Base-by-base conservation (phyloP, 306 rosid genomes). In the Albizia julibrissin region DNA sequence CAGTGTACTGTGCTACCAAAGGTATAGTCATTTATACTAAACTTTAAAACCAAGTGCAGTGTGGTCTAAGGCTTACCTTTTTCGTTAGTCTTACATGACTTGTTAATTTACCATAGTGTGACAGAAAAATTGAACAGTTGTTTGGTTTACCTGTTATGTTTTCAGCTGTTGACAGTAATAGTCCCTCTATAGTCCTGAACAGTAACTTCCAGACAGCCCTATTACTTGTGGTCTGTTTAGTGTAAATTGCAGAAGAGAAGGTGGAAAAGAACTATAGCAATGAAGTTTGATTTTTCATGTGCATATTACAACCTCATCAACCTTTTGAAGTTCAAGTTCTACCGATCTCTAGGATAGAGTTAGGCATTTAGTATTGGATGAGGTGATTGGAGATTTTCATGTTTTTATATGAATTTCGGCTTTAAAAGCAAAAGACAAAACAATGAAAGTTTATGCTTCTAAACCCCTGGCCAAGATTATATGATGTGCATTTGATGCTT, bases 1-100 rank as follows among this genome's bases (percentile, higher is more conserved):
- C 92, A 87, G 69, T 93, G 97, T 76, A 85, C 80, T 9, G 97
- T 95, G 81, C 76, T 91, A 19, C 93, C 99, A 39, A 95, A 92
- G 99, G 99, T 94, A 74, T 46, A 43, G 34, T 47, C 40, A 61
- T 43, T 76, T 8, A 56, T 75, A 26, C 59, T 68, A 22, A 39
- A 50, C 42, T 79, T 80, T 67, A 52, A 82, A 71, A 42, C 67
- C 66, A 69, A 54, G 83, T 75, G 69, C 58, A 77, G 29, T 34
- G 22, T 82, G 42, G 68, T 64, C 69, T 26, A 22, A 5, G 56
- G 75, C 26, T 71, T 72, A 29, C 77, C 69, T 65, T 49, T 83
- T 58, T 83, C 59, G 68, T 37, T 64, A 62, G 22, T 76, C 77
- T 75, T 74, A n/a, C 66, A 26, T 70, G 67, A 49, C 50, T 50